Conservation (phyloP, 176 grass and related monocot genomes). For the Oryza officinalis region DNA sequence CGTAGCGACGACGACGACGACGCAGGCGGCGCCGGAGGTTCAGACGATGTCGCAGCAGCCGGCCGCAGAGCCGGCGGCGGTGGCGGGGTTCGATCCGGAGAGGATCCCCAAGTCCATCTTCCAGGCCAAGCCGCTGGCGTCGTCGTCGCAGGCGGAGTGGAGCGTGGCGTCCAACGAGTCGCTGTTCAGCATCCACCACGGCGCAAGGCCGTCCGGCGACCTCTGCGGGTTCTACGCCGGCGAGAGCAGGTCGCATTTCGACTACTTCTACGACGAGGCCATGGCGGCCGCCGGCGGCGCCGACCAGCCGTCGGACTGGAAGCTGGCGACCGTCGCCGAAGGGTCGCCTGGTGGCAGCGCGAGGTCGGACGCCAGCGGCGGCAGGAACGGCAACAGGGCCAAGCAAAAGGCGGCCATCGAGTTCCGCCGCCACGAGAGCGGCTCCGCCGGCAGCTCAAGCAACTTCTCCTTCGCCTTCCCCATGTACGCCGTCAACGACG, state of each 20-base stretch:
- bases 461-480: constrained; percentile 82
- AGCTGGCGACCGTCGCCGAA: constrained; percentile 32
- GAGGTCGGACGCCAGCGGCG: constrained; percentile 2
- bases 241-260: constrained; percentile 48
- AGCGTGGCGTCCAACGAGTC: constrained; percentile 75
- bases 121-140: constrained; percentile 31
- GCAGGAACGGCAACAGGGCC: background rate
- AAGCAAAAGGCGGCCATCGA: background rate
- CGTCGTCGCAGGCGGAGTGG: constrained; percentile 61
- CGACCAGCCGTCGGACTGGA: background rate
- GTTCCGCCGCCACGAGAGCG: constrained; percentile 34
- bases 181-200: constrained; percentile 78
- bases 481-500: constrained; percentile 36
- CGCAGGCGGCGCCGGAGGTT: constrained; percentile 19
- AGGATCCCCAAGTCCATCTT: constrained; percentile 74
- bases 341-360: constrained; percentile 27
- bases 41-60: constrained; percentile 34
- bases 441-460: constrained; percentile 56
- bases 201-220: constrained; percentile 42
- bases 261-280: constrained; percentile 54
- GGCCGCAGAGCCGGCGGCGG: background rate
- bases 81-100: constrained; percentile 43
- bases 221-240: constrained; percentile 14
- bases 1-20: background rate
- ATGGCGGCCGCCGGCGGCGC: background rate